Evolutionary conservation across 192 early-diverging fungal species (phyloP).

Genomic region (Dimargaris verticillata): DNA sequence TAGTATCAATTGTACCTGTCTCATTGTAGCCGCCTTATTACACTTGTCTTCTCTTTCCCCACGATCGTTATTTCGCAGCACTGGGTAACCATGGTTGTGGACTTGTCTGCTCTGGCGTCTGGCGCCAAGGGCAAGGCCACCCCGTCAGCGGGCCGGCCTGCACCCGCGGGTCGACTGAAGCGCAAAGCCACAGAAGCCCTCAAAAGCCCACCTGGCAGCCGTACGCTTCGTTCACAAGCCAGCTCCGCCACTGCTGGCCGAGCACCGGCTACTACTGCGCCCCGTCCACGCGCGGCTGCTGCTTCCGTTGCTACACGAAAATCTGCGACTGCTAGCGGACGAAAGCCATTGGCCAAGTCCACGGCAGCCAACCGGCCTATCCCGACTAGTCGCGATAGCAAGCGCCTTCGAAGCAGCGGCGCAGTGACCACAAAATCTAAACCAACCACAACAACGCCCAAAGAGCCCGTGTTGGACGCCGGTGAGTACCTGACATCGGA

Average conservation of each 20-base stretch:
- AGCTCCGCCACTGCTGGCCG: not conserved
- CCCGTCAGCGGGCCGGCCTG: not conserved
- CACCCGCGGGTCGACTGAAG: not conserved
- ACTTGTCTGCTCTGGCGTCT: not conserved
- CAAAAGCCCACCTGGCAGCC: not conserved
- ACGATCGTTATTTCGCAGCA: not conserved
- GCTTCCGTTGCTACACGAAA: not conserved
- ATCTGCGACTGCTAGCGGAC: not conserved
- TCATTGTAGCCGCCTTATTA: too few relatives aligned
- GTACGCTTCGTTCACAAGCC: not conserved
- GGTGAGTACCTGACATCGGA: not conserved
- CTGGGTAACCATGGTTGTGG: not conserved
- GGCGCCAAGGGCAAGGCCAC: not conserved
- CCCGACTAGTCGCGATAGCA: not conserved
- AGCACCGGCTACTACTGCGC: not conserved
- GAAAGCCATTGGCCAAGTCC: too few relatives aligned
- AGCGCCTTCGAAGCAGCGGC: not conserved
- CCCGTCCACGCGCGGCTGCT: not conserved
- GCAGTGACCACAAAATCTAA: not conserved
- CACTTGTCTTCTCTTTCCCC: not conserved
- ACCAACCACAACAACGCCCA: not conserved
- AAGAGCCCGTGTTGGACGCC: not conserved
- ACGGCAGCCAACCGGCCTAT: not conserved
- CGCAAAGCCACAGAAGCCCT: not conserved
- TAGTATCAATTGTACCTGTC: too few relatives aligned